A percentile compares a stretch with the other conserved stretches of the same genome.
Conservation (phyloP, 768 basidiomycete genomes). For the Gautieria morchelliformis region DNA sequence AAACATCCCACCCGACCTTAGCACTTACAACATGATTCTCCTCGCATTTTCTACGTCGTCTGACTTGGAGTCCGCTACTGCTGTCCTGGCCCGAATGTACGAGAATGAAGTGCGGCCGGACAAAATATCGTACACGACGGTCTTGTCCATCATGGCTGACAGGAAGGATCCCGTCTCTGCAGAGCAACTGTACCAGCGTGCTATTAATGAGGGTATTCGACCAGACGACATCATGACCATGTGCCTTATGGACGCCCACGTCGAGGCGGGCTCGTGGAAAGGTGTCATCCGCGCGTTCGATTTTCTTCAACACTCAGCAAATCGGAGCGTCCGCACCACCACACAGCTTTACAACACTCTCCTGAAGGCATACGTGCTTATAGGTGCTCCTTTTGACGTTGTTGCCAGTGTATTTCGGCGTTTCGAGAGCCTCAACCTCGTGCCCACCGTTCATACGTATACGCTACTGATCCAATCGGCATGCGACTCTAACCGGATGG, state of each 20-base stretch:
- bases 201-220: slow-evolving; percentile 47
- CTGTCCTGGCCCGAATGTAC: slow-evolving; percentile 55
- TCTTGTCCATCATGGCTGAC: slow-evolving; percentile 57
- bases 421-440: slow-evolving; percentile 38
- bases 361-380: slow-evolving; percentile 73
- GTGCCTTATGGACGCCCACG: slow-evolving; percentile 73
- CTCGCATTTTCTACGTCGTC: slow-evolving; percentile 43
- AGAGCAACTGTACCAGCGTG: slow-evolving; percentile 55
- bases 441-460: slow-evolving; percentile 58
- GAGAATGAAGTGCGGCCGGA: slow-evolving; percentile 36
- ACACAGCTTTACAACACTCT: slow-evolving; percentile 68
- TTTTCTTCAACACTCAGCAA: slow-evolving; percentile 34
- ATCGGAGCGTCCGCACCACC: slow-evolving; percentile 32
- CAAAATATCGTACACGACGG: slow-evolving; percentile 48
- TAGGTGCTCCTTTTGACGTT: slow-evolving; percentile 64
- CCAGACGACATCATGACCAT: slow-evolving; percentile 61
- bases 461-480: slow-evolving; percentile 72
- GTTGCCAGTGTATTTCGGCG: slow-evolving; percentile 55
- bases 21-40: slow-evolving; percentile 54
- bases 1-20: slow-evolving; percentile 42
- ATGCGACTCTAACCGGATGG: slow-evolving; percentile 60
- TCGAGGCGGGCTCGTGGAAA: slow-evolving; percentile 70
- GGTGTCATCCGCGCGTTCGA: slow-evolving; percentile 66
- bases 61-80: slow-evolving; percentile 41
- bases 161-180: slow-evolving; percentile 55